A percentile compares a stretch with the other conserved stretches of the same genome.
Evolutionary conservation across 1,139 yeast genomes (phyloP).

Genomic region (Hyphopichia burtonii): DNA sequence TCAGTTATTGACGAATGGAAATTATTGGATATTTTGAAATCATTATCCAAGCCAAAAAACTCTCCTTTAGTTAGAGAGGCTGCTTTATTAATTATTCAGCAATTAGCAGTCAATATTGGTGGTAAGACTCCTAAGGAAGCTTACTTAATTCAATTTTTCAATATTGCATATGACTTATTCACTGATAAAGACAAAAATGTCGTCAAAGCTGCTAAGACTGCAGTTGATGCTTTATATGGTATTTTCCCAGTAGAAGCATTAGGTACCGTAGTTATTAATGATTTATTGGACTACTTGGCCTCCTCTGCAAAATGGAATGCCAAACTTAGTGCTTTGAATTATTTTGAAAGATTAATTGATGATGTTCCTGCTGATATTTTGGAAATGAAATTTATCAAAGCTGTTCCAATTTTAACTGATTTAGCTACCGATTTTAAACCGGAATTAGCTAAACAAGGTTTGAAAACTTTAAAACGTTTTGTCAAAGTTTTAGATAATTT

Average conservation of each 20-base stretch:
- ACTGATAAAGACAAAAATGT: slow-evolving; percentile 89
- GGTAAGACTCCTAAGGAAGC: slow-evolving; percentile 76
- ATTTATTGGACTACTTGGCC: slow-evolving; percentile 59
- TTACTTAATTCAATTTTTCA: slow-evolving; percentile 58
- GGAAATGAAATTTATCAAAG: slow-evolving; percentile 74
- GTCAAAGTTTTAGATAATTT: slow-evolving; percentile 86
- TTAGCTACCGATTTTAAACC: slow-evolving; percentile 95
- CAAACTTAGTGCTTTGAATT: slow-evolving; percentile 74
- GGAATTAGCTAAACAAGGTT: slow-evolving; percentile 86
- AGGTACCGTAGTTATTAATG: slow-evolving; percentile 65
- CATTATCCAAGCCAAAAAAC: slow-evolving; percentile 72
- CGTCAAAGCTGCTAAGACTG: slow-evolving; percentile 74
- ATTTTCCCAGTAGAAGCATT: slow-evolving; percentile 79
- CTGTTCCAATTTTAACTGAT: slow-evolving; percentile 84
- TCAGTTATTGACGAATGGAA: slow-evolving; percentile 63
- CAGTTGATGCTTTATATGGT: slow-evolving; percentile 66
- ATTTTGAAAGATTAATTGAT: slow-evolving; percentile 70
- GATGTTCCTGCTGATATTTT: slow-evolving; percentile 84
- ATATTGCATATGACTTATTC: slow-evolving; percentile 58
- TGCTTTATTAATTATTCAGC: slow-evolving; percentile 64
- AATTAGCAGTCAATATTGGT: slow-evolving; percentile 64
- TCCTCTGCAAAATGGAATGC: slow-evolving; percentile 95
- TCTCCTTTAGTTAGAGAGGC: slow-evolving; percentile 75
- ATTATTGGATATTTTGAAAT: slow-evolving; percentile 57
- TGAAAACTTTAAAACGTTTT: slow-evolving; percentile 64